Evolutionary conservation across 225 moss, liverwort and hornwort species (phyloP), one percentile per base, ranked within the genome.

Genomic region (Straminergon stramineum): DNA sequence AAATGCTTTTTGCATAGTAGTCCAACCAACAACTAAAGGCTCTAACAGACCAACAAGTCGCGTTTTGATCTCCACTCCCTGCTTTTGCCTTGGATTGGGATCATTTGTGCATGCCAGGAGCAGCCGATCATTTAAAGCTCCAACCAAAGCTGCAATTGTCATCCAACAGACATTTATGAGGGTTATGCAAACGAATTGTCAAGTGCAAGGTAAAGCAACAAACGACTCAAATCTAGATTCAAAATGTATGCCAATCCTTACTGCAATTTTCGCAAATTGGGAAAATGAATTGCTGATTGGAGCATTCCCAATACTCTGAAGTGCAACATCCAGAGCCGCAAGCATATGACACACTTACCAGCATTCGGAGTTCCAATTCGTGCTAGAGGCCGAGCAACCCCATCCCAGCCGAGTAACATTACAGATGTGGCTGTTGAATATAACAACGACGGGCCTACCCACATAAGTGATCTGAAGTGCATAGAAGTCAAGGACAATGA

Each of bases 1-100:
- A 90, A 97, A 99, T 55, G 93, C 87, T 90, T 93, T 96, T 89
- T 97, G 99, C 95, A 96, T 94, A 26, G 99, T 99, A 64, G 96
- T 99, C 99, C 99, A 99, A 84, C 99, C 99, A 92, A 99, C 94
- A 68, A 99, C 93, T 81, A 99, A 94, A 87, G 99, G 99, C 91
- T 99, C 99, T 56, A 99, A 88, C 84, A 99, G 91, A 87, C 99
- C 99, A 89, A 99, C 91, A 70, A 99, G 95, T 83, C 99, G 97
- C 70, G 96, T 95, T 93, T 96, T 99, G 84, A 99, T 94, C 95
- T 99, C 99, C 86, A 99, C 97, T 64, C 95, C 93, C 71, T 99
- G 99, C 93, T 97, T 97, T 85, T 99, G 96, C 91, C 91, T 95
- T 82, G 97, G 97, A 93, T 96, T 97, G 76, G 99, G 96, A 62